Evolutionary conservation across 305 asterid genomes (phyloP), one percentile per base, ranked within the genome.

Genomic region (Fraxinus paxiana): DNA sequence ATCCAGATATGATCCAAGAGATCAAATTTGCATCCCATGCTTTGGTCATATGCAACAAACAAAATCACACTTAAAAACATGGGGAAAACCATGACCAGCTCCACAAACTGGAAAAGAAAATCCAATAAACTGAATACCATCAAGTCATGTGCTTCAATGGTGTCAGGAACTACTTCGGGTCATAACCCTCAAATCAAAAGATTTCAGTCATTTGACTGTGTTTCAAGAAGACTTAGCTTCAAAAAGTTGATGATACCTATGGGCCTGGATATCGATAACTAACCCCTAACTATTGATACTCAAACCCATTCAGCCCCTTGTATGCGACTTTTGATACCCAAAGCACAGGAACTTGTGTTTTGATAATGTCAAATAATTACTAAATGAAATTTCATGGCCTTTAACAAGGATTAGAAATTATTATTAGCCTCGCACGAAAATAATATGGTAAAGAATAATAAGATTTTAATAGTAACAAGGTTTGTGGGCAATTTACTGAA

Each of bases 81-180:
- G 30, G 30, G 30, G 70, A 20, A 37, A 26, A 26, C 76, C 59
- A 69, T 18, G 41, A 20, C 12, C 31, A 59, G 70, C 20, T 51
- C 24, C 63, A 51, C 63, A 63, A 63, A 63, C 33, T 8, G 71
- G 71, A 63, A 59, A 63, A 63, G 33, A 63, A 24, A 65, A 48
- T 12, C 73, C 77, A 67, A 33, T 61, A 46, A 34, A 63, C 59
- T 31, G 35, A 69, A 37, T 71, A 59, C 43, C 24, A 43, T 76
- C 71, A 83, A 43, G 41, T 76, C 31, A 70, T 76, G 71, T 38
- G 43, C 75, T 6, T 54, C 77, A 22, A 17, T 76, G 12, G 17
- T 9, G 28, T 33, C 33, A 17, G 20, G 34, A 31, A 69, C 46
- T 70, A 70, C 24, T 30, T 30, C 12, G 2, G 43, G 6, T 70